Conservation (phyloP, 2,329 filamentous ascomycete genomes). For the Colletotrichum sp. region DNA sequence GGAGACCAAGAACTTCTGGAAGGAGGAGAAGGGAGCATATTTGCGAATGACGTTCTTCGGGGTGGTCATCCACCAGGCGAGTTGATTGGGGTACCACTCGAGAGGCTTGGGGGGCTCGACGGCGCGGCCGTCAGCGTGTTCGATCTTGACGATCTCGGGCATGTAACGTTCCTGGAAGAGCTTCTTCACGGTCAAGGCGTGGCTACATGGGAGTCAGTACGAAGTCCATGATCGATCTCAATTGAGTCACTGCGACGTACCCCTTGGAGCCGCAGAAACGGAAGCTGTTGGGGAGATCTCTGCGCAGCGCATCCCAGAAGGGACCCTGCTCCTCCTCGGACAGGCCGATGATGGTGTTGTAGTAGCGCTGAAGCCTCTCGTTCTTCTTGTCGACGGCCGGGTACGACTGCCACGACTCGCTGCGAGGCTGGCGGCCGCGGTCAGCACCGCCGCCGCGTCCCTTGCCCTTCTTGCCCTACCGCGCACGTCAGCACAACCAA, state of each 20-base stretch:
- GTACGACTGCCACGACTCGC: conserved; percentile 39
- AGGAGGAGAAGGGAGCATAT: conserved; percentile 91
- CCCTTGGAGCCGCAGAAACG: conserved; percentile 95
- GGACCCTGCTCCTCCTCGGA: conserved; percentile 77
- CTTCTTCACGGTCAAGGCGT: conserved; percentile 91
- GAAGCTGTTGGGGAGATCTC: conserved; percentile 95
- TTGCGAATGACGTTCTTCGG: conserved; percentile 95
- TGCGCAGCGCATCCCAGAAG: conserved; percentile 85
- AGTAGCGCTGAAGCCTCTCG: conserved; percentile 84
- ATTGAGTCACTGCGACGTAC: conserved; percentile 45
- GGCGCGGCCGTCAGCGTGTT: conserved; percentile 78
- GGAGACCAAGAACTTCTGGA: conserved; percentile 97
- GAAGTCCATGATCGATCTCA: neutral
- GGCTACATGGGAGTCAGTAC: conserved; percentile 51
- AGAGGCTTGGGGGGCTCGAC: conserved; percentile 85
- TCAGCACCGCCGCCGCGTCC: conserved; percentile 9
- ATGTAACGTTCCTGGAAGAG: conserved; percentile 89
- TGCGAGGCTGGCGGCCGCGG: conserved; percentile 20
- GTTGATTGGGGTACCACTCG: conserved; percentile 90
- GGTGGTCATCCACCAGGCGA: conserved; percentile 98
- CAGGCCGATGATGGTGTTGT: conserved; percentile 78
- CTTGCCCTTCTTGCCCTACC: conserved; percentile 17
- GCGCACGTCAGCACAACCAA: neutral
- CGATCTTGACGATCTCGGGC: conserved; percentile 85
- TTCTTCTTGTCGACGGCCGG: conserved; percentile 78